Conservation (phyloP, 2,329 filamentous ascomycete genomes). For the Pezicula radicicola region DNA sequence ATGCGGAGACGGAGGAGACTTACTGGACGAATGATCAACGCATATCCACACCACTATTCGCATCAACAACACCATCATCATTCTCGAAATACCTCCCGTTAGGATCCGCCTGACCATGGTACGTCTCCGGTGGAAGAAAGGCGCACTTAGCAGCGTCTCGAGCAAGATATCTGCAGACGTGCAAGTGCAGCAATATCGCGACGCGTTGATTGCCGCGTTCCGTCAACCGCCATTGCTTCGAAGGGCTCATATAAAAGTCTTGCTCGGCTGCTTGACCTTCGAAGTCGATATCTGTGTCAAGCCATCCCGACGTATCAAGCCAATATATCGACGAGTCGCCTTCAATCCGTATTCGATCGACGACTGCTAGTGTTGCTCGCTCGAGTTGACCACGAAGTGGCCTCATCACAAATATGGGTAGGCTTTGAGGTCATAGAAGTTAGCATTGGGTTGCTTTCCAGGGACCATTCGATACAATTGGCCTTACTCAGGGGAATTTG, state of each 20-base stretch:
- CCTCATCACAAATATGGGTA: constrained; percentile 35
- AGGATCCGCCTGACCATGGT: constrained; percentile 15
- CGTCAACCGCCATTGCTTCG: constrained; percentile 28
- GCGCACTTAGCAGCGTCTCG: constrained; percentile 26
- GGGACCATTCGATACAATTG: constrained; percentile 2
- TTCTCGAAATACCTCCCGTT: constrained; percentile 16
- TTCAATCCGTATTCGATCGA: constrained; percentile 28
- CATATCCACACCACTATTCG: too few species aligned
- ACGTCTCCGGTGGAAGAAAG: constrained; percentile 29
- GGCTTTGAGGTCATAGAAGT: constrained; percentile 20
- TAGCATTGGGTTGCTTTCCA: constrained; percentile 7
- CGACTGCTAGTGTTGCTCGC: constrained; percentile 29
- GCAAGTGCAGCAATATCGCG: constrained; percentile 32
- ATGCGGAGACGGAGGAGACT: too few species aligned
- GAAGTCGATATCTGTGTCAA: constrained; percentile 24
- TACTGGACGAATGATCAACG: too few species aligned
- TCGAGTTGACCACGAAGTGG: constrained; percentile 31
- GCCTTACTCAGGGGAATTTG: constrained; percentile 7
- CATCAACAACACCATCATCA: not conserved
- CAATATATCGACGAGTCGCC: constrained; percentile 33
- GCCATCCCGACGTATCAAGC: constrained; percentile 37
- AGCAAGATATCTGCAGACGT: constrained; percentile 34
- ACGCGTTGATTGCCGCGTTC: constrained; percentile 31
- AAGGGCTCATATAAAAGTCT: constrained; percentile 26
- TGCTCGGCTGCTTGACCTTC: constrained; percentile 16